Base-by-base conservation (phyloP, 106 monocot species). In the Posidonia australis region DNA sequence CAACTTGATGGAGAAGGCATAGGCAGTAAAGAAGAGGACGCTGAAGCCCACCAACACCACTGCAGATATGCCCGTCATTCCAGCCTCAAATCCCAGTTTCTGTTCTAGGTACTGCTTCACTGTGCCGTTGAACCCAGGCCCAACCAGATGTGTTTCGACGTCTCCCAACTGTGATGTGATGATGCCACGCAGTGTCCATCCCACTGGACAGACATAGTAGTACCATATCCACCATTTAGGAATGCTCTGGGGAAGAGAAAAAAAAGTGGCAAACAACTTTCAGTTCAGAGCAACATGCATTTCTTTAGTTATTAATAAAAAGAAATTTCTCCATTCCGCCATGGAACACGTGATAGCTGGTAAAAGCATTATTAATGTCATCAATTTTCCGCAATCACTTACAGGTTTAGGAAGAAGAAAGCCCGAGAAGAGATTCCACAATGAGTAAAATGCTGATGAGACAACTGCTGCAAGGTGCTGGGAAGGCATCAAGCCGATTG, bases 381-480 rank as follows among this genome's bases (percentile, higher is more conserved):
- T n/a, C n/a, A n/a, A n/a, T n/a, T n/a, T n/a, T n/a, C n/a, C n/a
- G n/a, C n/a, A n/a, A n/a, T n/a, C n/a, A 58, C 82, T 73, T 77
- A 86, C 82, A 46, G 79, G 70, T 68, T 74, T 76, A 13, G 76
- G 73, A 22, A 86, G 31, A 19, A 86, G 76, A 66, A 86, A 86
- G 0, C 85, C 85, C 3, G 85, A 82, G n/a, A 86, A 72, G 36
- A 86, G 76, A 71, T 79, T 86, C 86, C 86, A 86, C 22, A 86
- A 44, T 2, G 76, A 76, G 58, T 79, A 86, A 60, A 62, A 86
- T 28, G 79, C 70, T 24, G 79, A 82, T 58, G 79, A 79, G 45
- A 86, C 44, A 22, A 86, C 77, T 52, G 86, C 76, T 25, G 86
- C 86, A 13, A 83, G 27, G 1, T 83, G 77, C 47, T 83, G 80